Base-by-base conservation (phyloP, 23 red algal genomes). In the Gracilaria caudata region DNA sequence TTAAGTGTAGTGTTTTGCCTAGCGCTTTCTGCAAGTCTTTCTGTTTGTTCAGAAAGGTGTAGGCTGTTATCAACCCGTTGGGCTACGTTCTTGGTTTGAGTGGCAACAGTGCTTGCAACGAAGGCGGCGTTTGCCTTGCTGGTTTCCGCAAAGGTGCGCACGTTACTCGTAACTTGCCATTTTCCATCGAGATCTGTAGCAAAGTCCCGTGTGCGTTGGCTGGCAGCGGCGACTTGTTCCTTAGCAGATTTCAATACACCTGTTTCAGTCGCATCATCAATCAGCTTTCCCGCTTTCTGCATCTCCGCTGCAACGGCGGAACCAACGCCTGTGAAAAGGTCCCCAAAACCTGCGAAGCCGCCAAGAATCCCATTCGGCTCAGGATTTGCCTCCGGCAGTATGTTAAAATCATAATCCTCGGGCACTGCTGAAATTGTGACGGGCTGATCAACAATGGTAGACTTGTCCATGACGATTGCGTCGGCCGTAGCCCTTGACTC, bases 401-500 rank as follows among this genome's bases (percentile, higher is more conserved):
- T 45, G 36, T 70, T 73, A 25, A 91, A 82, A 64, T 81, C 64
- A 29, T 49, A 91, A 32, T 58, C 77, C n/a, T 65, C 30, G 7
- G 87, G 87, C 16, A 91, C 87, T 16, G 43, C 45, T 16, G 87
- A 51, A 34, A 91, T 91, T 28, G 75, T 40, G 19, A 91, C 87
- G 24, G 78, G 47, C 32, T 71, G 61, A 75, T 91, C 87, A 32
- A 91, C 77, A 75, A 91, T 91, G 28, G 87, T 80, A 45, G 87
- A 91, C 1, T 81, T 60, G 65, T 91, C 77, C 87, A 91, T 91
- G 44, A 91, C 77, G 60, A 91, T 75, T 39, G 87, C 87, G 33
- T 81, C 68, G 1, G 43, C 57, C 24, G 60, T 59, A 37, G 71
- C 76, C 47, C 61, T 61, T 32, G 78, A 33, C 36, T 91, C 87